Base-by-base conservation (phyloP, 2,329 filamentous ascomycete genomes). In the Endoconidiophora laricicola region DNA sequence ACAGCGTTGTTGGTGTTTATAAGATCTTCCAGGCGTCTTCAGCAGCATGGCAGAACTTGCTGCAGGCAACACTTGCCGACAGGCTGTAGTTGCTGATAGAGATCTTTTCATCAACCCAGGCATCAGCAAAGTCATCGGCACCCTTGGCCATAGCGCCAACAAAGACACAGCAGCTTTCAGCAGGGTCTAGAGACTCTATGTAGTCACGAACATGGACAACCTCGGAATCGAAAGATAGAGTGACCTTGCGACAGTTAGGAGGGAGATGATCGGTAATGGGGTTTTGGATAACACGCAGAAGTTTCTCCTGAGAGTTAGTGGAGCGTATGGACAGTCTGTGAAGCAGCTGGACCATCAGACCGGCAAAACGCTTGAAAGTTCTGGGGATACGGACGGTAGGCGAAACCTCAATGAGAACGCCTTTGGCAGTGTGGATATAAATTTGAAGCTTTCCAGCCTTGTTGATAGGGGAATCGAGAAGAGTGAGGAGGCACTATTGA, bases 71-170 rank as follows among this genome's bases (percentile, higher is more conserved):
- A 70, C 90, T 96, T 54, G 91, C 91, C 61, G 86, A 94, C 55
- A 98, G 74, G 61, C 88, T 94, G 74, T 85, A 98, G 66, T 95
- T 94, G 73, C 90, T 96, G 69, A 98, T 96, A 59, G 84, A 86
- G 62, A 98, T 96, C 61, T 93, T 86, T 68, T 98, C 91, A 62
- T 96, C 90, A 60, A 96, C 93, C 66, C 84, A 86, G 39, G 78
- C 76, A 62, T 98, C 91, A 56, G 91, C 91, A 63, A 98, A 98
- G 66, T 86, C 90, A 63, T 98, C 91, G 49, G 80, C 77, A 16
- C 91, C 91, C 70, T 96, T 96, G 53, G 91, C 91, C 90, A 98
- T 98, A 58, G 91, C 91, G 58, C 91, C 91, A 40, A 96, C 86
- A 60, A 96, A 96, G 55, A 98, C 90, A 61, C 90, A 95, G 52